Base-by-base conservation (phyloP, 352 stramenopile genomes). In the Globisporangium cystogenes region DNA sequence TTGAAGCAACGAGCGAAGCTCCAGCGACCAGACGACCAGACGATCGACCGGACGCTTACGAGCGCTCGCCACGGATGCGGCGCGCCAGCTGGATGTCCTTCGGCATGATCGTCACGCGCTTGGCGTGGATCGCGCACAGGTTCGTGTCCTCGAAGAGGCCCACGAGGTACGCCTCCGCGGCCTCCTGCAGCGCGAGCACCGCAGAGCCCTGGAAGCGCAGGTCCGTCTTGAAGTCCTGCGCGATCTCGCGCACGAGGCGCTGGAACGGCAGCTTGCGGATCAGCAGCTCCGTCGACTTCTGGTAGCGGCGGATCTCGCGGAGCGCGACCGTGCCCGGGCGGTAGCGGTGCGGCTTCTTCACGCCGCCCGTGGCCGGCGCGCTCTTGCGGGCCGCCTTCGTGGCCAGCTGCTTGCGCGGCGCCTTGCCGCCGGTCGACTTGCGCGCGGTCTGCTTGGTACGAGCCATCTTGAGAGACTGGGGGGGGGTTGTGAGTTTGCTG, bases 181-280 rank as follows among this genome's bases (percentile, higher is more conserved):
- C 87, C 70, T 96, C 85, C 74, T 96, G 85, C 33, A 95, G 72
- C 4, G 87, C 83, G 7, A 95, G 76, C 31, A 96, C 72, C 27
- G 85, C 85, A 16, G 82, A 91, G 26, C 76, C 80, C 69, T 96
- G 85, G 75, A 95, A 96, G n/a, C 84, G 82, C 48, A 96, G 69
- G 61, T 96, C 83, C 11, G 82, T 92, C 69, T 89, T 96, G 69
- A 87, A 88, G 60, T 92, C 79, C 59, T 89, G 78, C n/a, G 78
- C 76, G 61, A 92, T 91, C 57, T 98, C 91, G 44, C 91, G 80
- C 33, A 98, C 95, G n/a, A 99, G 76, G 50, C 96, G 78, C 54
- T 96, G 92, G 76, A 99, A 99, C 27, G 96, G 96, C 21, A 99
- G 79, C 72, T 97, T 96, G 50, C 96, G 91, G 56, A 99, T 81